Evolutionary conservation across 371 early-diverging fungal genomes (phyloP).

Genomic region (Mucor indicus): DNA sequence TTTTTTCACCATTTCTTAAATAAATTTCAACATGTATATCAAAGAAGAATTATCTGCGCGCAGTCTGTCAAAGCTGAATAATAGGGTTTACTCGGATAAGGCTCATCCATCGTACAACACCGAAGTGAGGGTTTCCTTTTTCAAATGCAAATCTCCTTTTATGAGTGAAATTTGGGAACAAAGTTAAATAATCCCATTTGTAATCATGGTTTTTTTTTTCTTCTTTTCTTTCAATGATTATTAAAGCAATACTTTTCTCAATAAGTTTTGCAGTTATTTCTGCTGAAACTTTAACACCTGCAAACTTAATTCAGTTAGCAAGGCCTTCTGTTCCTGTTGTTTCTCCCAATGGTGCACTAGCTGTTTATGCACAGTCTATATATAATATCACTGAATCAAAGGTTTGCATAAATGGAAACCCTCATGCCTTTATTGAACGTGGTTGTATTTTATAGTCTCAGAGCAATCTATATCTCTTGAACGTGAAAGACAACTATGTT

Average conservation of each 20-base stretch:
- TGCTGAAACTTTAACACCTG: slow-evolving; percentile 35
- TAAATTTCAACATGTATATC: no score
- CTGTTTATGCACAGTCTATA: slow-evolving; percentile 49
- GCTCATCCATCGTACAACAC: no score
- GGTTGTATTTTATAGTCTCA: slow-evolving; percentile 23
- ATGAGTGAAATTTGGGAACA: no score
- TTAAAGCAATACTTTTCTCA: no score
- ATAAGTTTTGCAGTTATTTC: no score
- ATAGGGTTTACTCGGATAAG: no score
- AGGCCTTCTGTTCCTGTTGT: slow-evolving; percentile 44
- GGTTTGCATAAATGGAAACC: slow-evolving; percentile 11
- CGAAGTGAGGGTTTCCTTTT: no score
- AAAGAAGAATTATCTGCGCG: neutral
- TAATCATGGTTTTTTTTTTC: neutral
- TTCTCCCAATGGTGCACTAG: slow-evolving; percentile 46
- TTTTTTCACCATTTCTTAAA: no score
- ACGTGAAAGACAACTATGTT: slow-evolving; percentile 23
- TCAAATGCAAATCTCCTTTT: no score
- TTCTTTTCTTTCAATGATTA: neutral
- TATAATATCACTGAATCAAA: slow-evolving; percentile 47
- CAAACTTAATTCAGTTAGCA: slow-evolving; percentile 49
- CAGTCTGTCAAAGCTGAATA: no score
- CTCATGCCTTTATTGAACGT: neutral
- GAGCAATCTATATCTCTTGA: slow-evolving; percentile 43
- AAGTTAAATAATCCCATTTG: neutral